Evolutionary conservation across 306 rosid genomes (phyloP).

Genomic region (Fagus sylvatica): DNA sequence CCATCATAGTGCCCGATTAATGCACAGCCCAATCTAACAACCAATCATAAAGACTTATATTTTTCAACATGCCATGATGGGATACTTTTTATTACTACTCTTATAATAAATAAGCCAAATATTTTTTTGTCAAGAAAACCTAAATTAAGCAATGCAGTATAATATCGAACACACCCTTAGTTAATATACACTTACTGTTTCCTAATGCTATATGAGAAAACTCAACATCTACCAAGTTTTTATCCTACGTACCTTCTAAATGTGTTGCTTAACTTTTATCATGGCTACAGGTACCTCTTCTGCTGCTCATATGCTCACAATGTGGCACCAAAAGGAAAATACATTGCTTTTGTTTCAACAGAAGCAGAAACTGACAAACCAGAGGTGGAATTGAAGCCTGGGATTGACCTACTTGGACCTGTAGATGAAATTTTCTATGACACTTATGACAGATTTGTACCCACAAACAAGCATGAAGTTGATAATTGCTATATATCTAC

Average conservation of each 20-base stretch:
- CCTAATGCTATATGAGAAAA: background rate
- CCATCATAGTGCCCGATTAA: too few species aligned
- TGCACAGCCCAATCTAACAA: too few species aligned
- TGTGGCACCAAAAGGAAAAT: conserved; percentile 77
- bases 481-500: conserved; percentile 79
- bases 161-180: background rate
- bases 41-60: too few species aligned
- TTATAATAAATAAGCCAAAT: too few species aligned
- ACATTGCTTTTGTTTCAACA: conserved; percentile 71
- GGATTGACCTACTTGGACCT: conserved; percentile 71
- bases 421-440: conserved; percentile 75
- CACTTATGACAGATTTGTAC: conserved; percentile 64
- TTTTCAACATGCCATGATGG: too few species aligned
- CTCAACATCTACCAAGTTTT: background rate
- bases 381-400: conserved; percentile 70
- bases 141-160: background rate
- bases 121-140: background rate
- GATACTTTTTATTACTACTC: too few species aligned
- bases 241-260: background rate
- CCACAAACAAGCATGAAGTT: conserved; percentile 48
- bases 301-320: conserved; percentile 87
- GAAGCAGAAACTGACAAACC: conserved; percentile 83
- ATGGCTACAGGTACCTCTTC: conserved; percentile 64
- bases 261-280: conserved; percentile 10
- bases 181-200: background rate